phyloP scores from a whole-genome alignment of 805 yeast genomes.

The Suhomyces kilbournensis region DNA sequence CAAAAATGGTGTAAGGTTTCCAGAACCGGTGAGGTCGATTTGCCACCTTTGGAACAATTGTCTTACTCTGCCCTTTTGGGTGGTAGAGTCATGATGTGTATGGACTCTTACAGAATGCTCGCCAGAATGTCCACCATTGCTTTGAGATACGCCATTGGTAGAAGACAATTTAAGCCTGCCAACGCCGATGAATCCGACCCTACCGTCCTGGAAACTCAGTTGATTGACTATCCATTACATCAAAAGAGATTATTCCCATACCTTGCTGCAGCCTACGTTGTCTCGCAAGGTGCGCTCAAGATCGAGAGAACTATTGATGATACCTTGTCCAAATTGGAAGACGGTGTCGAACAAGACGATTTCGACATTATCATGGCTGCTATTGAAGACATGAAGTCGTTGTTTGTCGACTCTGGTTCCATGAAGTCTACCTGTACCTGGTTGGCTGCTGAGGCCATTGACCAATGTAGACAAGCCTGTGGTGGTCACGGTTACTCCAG shows the following conservation, averaged over 20 bases:
- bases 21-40: slow-evolving; percentile 37
- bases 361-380: slow-evolving; percentile 27
- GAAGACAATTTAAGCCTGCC: slow-evolving; percentile 43
- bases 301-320: slow-evolving; percentile 32
- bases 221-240: slow-evolving; percentile 44
- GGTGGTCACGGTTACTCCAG: slow-evolving; percentile 49
- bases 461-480: slow-evolving; percentile 44
- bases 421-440: slow-evolving; percentile 45
- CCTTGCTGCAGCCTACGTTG: slow-evolving; percentile 40
- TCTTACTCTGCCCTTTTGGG: slow-evolving; percentile 42
- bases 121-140: slow-evolving; percentile 44
- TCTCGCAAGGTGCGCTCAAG: slow-evolving; percentile 37
- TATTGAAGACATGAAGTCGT: slow-evolving; percentile 38
- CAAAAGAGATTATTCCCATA: slow-evolving; percentile 45
- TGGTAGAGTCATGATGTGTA: slow-evolving; percentile 45
- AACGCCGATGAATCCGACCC: slow-evolving; percentile 17
- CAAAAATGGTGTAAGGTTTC: slow-evolving; percentile 43
- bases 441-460: slow-evolving; percentile 41
- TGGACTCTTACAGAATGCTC: slow-evolving; percentile 41
- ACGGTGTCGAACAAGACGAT: slow-evolving; percentile 34
- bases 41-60: slow-evolving; percentile 47
- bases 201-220: slow-evolving; percentile 32
- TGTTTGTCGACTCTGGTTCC: slow-evolving; percentile 44
- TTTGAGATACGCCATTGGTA: slow-evolving; percentile 43
- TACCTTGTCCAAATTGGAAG: slow-evolving; percentile 33